These are phyloP conservation scores for Brettanomyces naardenensis DNA, from an alignment of 805 yeast genomes.

Conservation along the genomic window DNA sequence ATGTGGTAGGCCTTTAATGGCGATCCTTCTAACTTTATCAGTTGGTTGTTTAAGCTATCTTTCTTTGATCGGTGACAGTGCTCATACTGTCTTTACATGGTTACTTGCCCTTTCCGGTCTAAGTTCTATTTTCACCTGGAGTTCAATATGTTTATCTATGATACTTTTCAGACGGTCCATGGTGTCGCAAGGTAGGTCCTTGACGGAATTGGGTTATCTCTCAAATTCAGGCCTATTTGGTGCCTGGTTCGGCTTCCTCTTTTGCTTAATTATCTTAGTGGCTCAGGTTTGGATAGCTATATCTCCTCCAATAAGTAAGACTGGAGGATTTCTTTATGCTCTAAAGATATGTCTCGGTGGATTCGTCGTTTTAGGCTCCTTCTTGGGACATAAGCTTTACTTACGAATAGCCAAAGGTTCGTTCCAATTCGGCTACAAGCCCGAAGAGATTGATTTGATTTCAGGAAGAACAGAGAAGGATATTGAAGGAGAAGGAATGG, in stretches of 20 bases:
- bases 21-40: constrained; percentile 31
- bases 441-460: constrained; percentile 15
- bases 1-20: constrained; percentile 42
- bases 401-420: constrained; percentile 5
- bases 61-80: constrained; percentile 34
- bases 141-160: constrained; percentile 35
- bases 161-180: constrained; percentile 40
- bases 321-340: constrained; percentile 21
- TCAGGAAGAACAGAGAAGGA: constrained; percentile 11
- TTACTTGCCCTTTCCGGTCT: constrained; percentile 41
- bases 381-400: constrained; percentile 34
- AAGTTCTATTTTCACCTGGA: constrained; percentile 43
- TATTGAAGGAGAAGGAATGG: constrained; percentile 10
- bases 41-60: constrained; percentile 38
- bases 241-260: constrained; percentile 29
- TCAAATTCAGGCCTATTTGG: constrained; percentile 38
- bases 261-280: constrained; percentile 30
- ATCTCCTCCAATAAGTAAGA: constrained; percentile 31
- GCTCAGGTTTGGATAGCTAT: constrained; percentile 44
- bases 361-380: constrained; percentile 35
- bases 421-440: constrained; percentile 10
- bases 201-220: constrained; percentile 33
- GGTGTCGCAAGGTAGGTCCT: constrained; percentile 31
- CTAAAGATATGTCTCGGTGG: constrained; percentile 40
- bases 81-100: constrained; percentile 36